Evolutionary conservation across 805 yeast genomes (phyloP), one percentile per base, ranked within the genome.

Genomic region (Lipomyces kockii): DNA sequence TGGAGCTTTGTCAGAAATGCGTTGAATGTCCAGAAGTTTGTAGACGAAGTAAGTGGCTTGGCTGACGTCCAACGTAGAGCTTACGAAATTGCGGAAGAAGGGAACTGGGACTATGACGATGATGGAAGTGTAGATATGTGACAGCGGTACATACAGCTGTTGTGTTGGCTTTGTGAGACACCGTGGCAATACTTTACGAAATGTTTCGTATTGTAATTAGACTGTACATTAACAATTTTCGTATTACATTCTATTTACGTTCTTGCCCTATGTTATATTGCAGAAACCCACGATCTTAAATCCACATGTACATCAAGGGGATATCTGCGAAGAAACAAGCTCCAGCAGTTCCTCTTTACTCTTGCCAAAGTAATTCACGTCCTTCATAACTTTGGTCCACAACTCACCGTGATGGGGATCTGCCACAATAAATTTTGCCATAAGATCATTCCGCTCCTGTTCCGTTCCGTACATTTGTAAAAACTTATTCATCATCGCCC

Each of bases 1-100:
- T 95, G 98, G 98, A 86, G 85, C 3, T 94, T 94, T 81, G 91
- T 95, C 3, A 81, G 82, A 72, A 75, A 76, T 14, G 94, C 97
- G 12, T 80, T 96, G 63, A 82, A 87, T 67, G 87, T 90, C 70
- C 79, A 88, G 0, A 82, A 80, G 22, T 89, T 86, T 73, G 82
- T 96, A 51, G 97, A 92, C 71, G 86, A 86, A 35, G 74, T 92
- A 3, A 87, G 96, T 71, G 99, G 99, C 0, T 82, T 95, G 63
- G 83, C 86, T 0, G 82, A 86, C 58, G 86, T 94, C 0, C 97
- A 92, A 71, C 78, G 84, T 57, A 86, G 85, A 61, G 93, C 94
- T 0, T 96, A 90, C 46, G 83, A 76, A 6, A 80, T 78, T 25
- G 76, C 68, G 22, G 74, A 64, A 25, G 74, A 71, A 7, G 74